Base-by-base conservation (phyloP, 179 eudicot species). In the Pouteria campechiana region DNA sequence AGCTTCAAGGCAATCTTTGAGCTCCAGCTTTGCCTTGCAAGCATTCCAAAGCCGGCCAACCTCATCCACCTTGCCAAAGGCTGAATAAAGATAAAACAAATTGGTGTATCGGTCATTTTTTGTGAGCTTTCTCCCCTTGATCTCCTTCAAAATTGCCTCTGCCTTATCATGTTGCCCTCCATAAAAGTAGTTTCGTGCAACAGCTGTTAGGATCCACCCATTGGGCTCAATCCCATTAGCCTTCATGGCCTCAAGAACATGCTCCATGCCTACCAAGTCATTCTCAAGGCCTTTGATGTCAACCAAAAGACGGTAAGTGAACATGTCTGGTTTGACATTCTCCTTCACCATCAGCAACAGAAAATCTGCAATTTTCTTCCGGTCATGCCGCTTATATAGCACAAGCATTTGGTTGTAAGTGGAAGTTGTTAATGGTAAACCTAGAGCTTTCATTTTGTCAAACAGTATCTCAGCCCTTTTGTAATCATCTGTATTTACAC, bases 291-390 rank as follows among this genome's bases (percentile, higher is more conserved):
- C 94, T 64, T 92, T 92, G 52, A 69, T 59, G 53, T 87, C 94
- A 32, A 92, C 71, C 54, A 92, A 69, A 17, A 87, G 6, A 53
- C 46, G 57, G 65, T 82, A 92, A 33, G 99, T 87, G 61, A 71
- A 64, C 18, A 15, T 45, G 32, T 78, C 22, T 3, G 94, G 88
- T 38, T 79, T 77, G 24, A 87, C 59, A 47, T 83, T 50, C 62
- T 75, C 85, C 59, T 85, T 76, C 67, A 86, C 96, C 99, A 92
- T 92, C 19, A 68, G 35, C 3, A 67, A 35, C 41, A 92, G 68
- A 32, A 92, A 71, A 45, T 82, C 92, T 6, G 88, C 88, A 15
- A 92, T 73, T 54, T 92, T 87, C 67, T 49, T 83, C 75, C 54
- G 79, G 40, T 77, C 75, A 17, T 24, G 18, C 66, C 68, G 73